Base-by-base conservation (phyloP, 208 protist genomes). In the Herpetomonas samuelpessoai region DNA sequence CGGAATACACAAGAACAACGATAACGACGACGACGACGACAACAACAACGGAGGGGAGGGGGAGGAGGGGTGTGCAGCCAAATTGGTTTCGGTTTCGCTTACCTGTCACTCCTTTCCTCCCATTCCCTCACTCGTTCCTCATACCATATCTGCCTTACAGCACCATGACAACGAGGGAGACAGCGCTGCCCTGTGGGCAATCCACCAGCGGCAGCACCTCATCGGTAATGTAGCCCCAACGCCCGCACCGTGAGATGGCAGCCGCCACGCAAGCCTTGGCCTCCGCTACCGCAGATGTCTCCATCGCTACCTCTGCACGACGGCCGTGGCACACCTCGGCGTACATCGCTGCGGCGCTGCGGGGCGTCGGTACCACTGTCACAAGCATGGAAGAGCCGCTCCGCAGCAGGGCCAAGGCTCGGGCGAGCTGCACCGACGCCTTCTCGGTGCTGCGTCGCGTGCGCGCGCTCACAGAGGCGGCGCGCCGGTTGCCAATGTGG, bases 141-240 rank as follows among this genome's bases (percentile, higher is more conserved):
- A 10, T 16, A 54, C 49, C 24, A 3, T 19, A 12, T 6, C 27
- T 24, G 1, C 12, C 4, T 68, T 57, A 84, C 50, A 83, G 70
- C 6, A 91, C 69, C 35, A 70, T 68, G 3, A 91, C 65, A 48
- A 86, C 62, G 21, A 88, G 66, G 10, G 81, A 79, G 19, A 83
- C 69, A 39, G 79, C 78, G 54, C 72, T 78, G 45, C 75, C 85
- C 61, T 85, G 79, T 10, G 69, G 61, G 24, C 62, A 64, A 60
- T 91, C 84, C 55, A 79, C 78, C 2, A 81, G 67, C 0, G 85
- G 85, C 51, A 88, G 68, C 51, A 92, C 72, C 60, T 92, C 81
- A 29, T 86, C 85, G 21, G 69, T 84, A 29, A 92, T 69, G 46
- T 72, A 76, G 44, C 85, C 81, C 69, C 81, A 86, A 14, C 85